A percentile compares a stretch with the other conserved stretches of the same genome.
These are phyloP conservation scores for Penicillium arizonense DNA, from an alignment of 495 filamentous ascomycete genomes.

Conservation along the genomic window DNA sequence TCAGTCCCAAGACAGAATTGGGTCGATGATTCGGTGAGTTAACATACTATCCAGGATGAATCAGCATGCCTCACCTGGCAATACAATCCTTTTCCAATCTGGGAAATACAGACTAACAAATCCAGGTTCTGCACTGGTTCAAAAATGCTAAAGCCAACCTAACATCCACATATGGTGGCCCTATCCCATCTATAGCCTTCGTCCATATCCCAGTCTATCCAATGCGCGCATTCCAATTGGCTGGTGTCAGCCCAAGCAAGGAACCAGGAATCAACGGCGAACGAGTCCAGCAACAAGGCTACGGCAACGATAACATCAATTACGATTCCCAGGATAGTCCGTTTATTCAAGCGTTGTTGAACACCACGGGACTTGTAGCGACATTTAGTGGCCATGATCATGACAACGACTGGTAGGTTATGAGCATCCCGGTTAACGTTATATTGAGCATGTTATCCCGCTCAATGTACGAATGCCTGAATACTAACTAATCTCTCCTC, in stretches of 20 bases:
- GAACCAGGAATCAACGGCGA: conserved; percentile 69
- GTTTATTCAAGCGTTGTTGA: conserved; percentile 60
- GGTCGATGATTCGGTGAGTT: conserved; percentile 23
- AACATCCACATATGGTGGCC: conserved; percentile 26
- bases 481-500: no score
- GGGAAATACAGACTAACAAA: background rate
- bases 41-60: background rate
- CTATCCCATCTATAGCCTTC: conserved; percentile 64
- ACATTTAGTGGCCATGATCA: conserved; percentile 68
- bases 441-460: no score
- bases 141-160: conserved; percentile 41
- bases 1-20: conserved; percentile 32
- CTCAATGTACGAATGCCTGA: no score
- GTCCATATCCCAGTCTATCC: conserved; percentile 66
- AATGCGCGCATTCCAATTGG: conserved; percentile 48
- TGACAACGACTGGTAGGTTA: conserved; percentile 53
- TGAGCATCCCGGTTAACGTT: no score
- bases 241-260: conserved; percentile 31
- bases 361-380: conserved; percentile 53
- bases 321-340: conserved; percentile 53
- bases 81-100: background rate
- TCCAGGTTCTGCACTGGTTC: conserved; percentile 59
- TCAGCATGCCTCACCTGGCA: no score
- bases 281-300: conserved; percentile 51
- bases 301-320: conserved; percentile 9